These are phyloP conservation scores for Sporormia fimetaria DNA, from an alignment of 495 filamentous ascomycete genomes.

Conservation along the genomic window DNA sequence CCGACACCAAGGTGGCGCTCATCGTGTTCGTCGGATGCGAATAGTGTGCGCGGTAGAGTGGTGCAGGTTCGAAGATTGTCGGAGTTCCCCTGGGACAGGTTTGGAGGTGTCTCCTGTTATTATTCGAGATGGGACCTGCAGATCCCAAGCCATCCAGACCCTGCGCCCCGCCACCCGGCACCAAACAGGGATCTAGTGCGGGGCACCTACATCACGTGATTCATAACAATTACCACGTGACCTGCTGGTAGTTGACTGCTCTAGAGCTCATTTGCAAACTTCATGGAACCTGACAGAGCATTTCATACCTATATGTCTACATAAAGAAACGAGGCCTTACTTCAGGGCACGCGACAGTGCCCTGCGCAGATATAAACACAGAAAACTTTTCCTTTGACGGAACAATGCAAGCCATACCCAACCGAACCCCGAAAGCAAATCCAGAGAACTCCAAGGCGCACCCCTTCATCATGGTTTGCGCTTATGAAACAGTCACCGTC, in stretches of 20 bases:
- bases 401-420: conserved; percentile 10
- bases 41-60: conserved; percentile 2
- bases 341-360: no score
- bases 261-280: no score
- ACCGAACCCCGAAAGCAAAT: conserved; percentile 3
- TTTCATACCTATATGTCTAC: not conserved
- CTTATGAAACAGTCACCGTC: conserved; percentile 28
- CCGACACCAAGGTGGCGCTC: conserved; percentile 42
- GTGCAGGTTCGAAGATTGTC: no score
- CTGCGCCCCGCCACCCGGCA: no score
- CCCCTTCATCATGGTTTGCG: not conserved
- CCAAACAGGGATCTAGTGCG: no score
- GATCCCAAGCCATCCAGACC: no score
- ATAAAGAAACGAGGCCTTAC: not conserved
- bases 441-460: conserved; percentile 5
- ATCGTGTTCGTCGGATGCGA: conserved; percentile 28
- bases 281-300: not conserved
- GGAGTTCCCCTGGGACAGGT: no score
- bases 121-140: no score
- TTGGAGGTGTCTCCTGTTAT: no score
- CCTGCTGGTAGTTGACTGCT: no score
- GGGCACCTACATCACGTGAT: no score
- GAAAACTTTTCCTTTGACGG: conserved; percentile 21
- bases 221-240: no score
- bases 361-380: conserved; percentile 14